Percentiles rank a stretch among this genome's conserved stretches.
These are phyloP conservation scores for Fusarium transvaalense DNA, from an alignment of 2,329 filamentous ascomycete species.

Conservation along the genomic window DNA sequence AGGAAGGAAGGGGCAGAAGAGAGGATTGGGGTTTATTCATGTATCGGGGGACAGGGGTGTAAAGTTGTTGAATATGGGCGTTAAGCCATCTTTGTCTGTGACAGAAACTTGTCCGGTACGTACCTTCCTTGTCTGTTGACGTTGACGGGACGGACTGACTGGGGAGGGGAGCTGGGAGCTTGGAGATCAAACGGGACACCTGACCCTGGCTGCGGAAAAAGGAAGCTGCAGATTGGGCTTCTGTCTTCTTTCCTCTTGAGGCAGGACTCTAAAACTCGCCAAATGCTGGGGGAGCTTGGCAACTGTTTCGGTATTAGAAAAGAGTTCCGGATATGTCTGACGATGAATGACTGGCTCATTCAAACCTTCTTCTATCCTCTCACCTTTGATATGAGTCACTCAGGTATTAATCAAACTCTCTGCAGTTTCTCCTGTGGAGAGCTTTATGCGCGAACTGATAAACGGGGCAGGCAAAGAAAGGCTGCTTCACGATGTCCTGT, in stretches of 20 bases:
- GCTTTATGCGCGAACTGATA: neutral
- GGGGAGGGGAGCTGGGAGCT: conserved; percentile 1
- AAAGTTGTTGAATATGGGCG: conserved; percentile 7
- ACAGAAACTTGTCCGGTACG: conserved; percentile 26
- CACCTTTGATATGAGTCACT: conserved; percentile 30
- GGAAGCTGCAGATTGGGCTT: conserved; percentile 38
- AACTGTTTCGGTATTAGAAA: conserved; percentile 29
- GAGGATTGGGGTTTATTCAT: conserved; percentile 40
- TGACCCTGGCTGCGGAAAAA: conserved; percentile 37
- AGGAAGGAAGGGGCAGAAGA: conserved; percentile 20
- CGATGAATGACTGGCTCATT: conserved; percentile 9
- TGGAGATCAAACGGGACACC: conserved; percentile 20
- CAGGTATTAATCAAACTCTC: neutral
- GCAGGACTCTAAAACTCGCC: conserved; percentile 30
- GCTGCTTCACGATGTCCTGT: conserved; percentile 16
- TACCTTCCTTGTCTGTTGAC: conserved; percentile 30
- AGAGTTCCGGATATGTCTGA: conserved; percentile 21
- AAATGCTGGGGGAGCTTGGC: conserved; percentile 32
- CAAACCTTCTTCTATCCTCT: conserved; percentile 2
- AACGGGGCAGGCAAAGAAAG: neutral
- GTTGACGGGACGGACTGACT: neutral
- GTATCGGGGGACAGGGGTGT: conserved; percentile 39
- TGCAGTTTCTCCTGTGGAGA: neutral
- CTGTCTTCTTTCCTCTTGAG: conserved; percentile 42
- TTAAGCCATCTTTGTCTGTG: conserved; percentile 5